Conservation (phyloP, 352 stramenopile genomes). For the Globisporangium orthogonon region DNA sequence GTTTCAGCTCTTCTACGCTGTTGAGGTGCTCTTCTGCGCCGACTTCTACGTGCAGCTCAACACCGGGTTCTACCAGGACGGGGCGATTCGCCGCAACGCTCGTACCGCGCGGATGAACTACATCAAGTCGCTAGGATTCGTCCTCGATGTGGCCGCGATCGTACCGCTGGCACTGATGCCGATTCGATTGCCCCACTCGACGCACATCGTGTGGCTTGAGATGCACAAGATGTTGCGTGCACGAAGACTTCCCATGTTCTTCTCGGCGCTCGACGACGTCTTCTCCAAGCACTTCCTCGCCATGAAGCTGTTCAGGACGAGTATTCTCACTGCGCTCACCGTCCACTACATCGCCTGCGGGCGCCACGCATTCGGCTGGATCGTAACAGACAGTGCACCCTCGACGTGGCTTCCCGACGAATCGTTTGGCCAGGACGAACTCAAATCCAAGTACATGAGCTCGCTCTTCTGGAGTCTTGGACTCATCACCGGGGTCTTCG, state of each 20-base stretch:
- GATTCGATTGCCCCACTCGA: neutral
- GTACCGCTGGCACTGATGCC: conserved; percentile 33
- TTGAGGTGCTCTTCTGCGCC: conserved; percentile 33
- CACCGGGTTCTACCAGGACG: conserved; percentile 49
- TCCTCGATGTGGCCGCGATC: conserved; percentile 34
- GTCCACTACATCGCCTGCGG: conserved; percentile 42
- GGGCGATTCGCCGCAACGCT: conserved; percentile 37
- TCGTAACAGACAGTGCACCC: neutral
- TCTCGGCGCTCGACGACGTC: conserved; percentile 41
- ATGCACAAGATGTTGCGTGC: conserved; percentile 43
- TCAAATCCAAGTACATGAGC: conserved; percentile 22
- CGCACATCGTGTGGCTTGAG: conserved; percentile 19
- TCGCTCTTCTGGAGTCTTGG: conserved; percentile 58
- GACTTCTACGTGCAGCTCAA: conserved; percentile 55
- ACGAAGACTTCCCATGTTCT: conserved; percentile 32
- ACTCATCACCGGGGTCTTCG: conserved; percentile 41
- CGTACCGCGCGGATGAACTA: conserved; percentile 32
- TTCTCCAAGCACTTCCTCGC: conserved; percentile 46
- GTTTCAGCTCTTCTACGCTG: conserved; percentile 31
- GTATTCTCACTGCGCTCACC: conserved; percentile 26
- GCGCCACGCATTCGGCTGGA: conserved; percentile 28
- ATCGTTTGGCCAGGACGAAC: conserved; percentile 2
- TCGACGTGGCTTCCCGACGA: conserved; percentile 18
- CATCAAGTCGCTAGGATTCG: conserved; percentile 33
- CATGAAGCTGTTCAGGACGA: conserved; percentile 45